Evolutionary conservation across 2,329 filamentous ascomycete species (phyloP).

Genomic region (Stagonosporopsis tanaceti): DNA sequence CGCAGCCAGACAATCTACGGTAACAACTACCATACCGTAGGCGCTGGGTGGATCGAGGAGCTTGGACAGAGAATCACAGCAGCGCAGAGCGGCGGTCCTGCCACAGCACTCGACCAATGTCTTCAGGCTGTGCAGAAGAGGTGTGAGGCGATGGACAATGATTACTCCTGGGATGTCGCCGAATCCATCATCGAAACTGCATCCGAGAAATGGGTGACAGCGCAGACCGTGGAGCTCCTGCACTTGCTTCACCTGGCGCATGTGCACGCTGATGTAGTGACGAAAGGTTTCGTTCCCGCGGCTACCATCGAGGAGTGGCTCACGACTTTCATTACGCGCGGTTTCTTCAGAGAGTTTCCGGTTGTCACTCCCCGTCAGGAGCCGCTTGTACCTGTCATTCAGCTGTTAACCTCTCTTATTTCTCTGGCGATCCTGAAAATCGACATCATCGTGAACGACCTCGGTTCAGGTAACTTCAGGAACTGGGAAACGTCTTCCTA

Average conservation of each 20-base stretch:
- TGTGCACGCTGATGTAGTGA: slow-evolving; percentile 68
- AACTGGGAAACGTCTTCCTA: slow-evolving; percentile 62
- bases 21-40: slow-evolving; percentile 39
- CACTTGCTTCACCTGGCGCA: slow-evolving; percentile 79
- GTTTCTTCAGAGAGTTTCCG: slow-evolving; percentile 72
- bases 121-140: slow-evolving; percentile 60
- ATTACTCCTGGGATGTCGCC: slow-evolving; percentile 58
- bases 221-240: slow-evolving; percentile 72
- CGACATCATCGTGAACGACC: slow-evolving; percentile 64
- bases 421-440: slow-evolving; percentile 78
- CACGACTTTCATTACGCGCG: slow-evolving; percentile 32
- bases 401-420: slow-evolving; percentile 73
- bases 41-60: slow-evolving; percentile 44
- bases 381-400: slow-evolving; percentile 67
- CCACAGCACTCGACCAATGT: slow-evolving; percentile 44
- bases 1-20: slow-evolving; percentile 40
- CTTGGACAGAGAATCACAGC: slow-evolving; percentile 40
- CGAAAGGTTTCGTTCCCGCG: slow-evolving; percentile 40
- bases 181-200: slow-evolving; percentile 62
- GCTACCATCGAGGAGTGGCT: slow-evolving; percentile 48
- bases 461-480: slow-evolving; percentile 36
- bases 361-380: slow-evolving; percentile 56
- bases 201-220: slow-evolving; percentile 69
- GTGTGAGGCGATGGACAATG: slow-evolving; percentile 54
- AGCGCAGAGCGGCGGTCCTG: slow-evolving; percentile 52